Evolutionary conservation across 2,329 filamentous ascomycete species (phyloP), one percentile per base, ranked within the genome.

Genomic region (Microdochium trichocladiopsis): DNA sequence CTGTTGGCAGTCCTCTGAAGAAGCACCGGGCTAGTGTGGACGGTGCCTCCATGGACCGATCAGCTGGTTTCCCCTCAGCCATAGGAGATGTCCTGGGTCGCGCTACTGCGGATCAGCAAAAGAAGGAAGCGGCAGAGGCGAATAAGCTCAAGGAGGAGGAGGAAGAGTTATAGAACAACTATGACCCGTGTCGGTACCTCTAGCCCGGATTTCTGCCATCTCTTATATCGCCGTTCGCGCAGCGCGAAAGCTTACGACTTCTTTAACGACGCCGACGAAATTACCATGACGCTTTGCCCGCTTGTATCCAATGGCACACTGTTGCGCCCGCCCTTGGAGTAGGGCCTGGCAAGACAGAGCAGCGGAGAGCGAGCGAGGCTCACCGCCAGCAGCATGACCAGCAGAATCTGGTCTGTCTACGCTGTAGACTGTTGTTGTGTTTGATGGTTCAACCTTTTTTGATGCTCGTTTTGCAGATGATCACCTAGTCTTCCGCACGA

Each of bases 1-100:
- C 72, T 4, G 67, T 90, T 22, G 86, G 84, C 49, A 90, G 86
- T 58, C 88, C 88, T 1, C 77, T 89, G 60, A 91, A 91, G 76
- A 90, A 86, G 64, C 85, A 88, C 53, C 77, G 88, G 33, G 80
- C 85, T 1, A 88, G 84, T 60, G 61, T 82, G 23, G 73, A 76
- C 8, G 77, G 73, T 8, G 67, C 72, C 37, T 69, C 76, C 51
- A 71, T 70, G 49, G 70, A 74, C 50, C 62, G 64, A 25, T 63
- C 64, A 9, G 52, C 59, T 16, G 63, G 61, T 18, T 71, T 73
- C 54, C 69, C 70, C 23, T 60, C 69, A 14, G 66, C 69, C 16
- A 58, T 74, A 49, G 72, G 71, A 25, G 70, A 74, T 57, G 66
- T 74, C 50, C 63, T 74, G 45, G 68, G 57, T 18, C 61, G 65